Conservation (phyloP, 2,329 filamentous ascomycete genomes). For the Ampelomyces quisqualis region DNA sequence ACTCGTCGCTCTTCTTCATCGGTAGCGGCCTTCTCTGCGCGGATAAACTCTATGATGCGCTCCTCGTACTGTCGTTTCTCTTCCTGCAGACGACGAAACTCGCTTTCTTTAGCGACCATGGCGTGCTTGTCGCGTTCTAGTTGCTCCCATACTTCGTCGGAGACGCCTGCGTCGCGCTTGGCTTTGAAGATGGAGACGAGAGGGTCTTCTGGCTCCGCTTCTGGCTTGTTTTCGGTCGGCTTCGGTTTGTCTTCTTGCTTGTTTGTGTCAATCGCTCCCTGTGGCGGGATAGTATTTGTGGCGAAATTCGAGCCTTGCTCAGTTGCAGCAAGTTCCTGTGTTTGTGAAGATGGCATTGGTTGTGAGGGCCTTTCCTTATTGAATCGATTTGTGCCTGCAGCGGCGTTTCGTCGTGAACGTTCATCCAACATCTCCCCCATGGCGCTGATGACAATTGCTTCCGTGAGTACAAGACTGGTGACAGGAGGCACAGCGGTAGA, state of each 20-base stretch:
- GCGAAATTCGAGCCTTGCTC: no score
- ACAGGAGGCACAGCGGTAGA: slow-evolving; percentile 20
- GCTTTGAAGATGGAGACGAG: slow-evolving; percentile 16
- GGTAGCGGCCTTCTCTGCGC: slow-evolving; percentile 32
- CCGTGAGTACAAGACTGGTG: slow-evolving; percentile 22
- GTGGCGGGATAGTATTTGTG: no score
- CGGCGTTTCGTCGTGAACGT: slow-evolving; percentile 24
- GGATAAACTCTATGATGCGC: slow-evolving; percentile 25
- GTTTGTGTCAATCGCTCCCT: no score
- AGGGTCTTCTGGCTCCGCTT: slow-evolving; percentile 6
- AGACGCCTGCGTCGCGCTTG: slow-evolving; percentile 58
- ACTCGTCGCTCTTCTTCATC: slow-evolving; percentile 26
- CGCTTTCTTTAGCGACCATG: slow-evolving; percentile 35
- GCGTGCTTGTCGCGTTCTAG: slow-evolving; percentile 53
- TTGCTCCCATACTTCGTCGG: slow-evolving; percentile 62
- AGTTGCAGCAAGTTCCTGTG: not conserved
- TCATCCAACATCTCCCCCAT: slow-evolving; percentile 41
- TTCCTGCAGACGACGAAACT: slow-evolving; percentile 41
- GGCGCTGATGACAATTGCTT: slow-evolving; percentile 22
- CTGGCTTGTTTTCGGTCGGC: not conserved
- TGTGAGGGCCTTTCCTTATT: no score
- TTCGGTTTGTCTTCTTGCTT: slow-evolving; percentile 8
- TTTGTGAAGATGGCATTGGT: slow-evolving; percentile 4
- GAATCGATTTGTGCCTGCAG: slow-evolving; percentile 21
- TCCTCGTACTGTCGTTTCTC: slow-evolving; percentile 24